Conservation (phyloP, 441 rosid species). For the Francoa sonchifolia region DNA sequence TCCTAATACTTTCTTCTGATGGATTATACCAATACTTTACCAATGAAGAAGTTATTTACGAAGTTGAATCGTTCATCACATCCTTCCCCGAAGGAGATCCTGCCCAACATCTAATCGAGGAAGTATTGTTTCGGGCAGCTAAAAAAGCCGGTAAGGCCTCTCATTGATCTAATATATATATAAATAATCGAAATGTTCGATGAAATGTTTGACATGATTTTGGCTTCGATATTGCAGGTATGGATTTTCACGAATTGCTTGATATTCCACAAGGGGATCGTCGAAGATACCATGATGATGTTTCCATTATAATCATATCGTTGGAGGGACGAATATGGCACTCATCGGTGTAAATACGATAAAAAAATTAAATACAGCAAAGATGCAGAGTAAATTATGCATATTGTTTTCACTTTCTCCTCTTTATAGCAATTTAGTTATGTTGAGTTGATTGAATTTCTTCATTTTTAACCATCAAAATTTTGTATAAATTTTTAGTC, state of each 20-base stretch:
- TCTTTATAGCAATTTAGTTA: too few species aligned
- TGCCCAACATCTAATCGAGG: conserved; percentile 54
- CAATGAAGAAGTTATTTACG: conserved; percentile 42
- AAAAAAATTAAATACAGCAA: too few species aligned
- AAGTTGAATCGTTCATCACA: conserved; percentile 40
- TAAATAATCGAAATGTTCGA: too few species aligned
- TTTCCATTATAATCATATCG: conserved; percentile 51
- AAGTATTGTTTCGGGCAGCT: conserved; percentile 54
- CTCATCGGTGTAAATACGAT: conserved; percentile 40
- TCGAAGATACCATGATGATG: conserved; percentile 61
- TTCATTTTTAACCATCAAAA: too few species aligned
- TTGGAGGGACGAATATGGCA: conserved; percentile 65
- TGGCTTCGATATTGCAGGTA: conserved; percentile 21
- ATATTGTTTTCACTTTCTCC: too few species aligned
- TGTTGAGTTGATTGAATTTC: too few species aligned
- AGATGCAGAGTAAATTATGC: too few species aligned
- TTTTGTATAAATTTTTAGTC: too few species aligned
- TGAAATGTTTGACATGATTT: too few species aligned
- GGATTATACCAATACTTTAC: conserved; percentile 57
- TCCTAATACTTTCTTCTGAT: conserved; percentile 50
- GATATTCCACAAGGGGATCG: conserved; percentile 69
- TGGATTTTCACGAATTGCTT: conserved; percentile 53
- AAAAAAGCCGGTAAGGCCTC: conserved; percentile 40
- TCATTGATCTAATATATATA: too few species aligned
- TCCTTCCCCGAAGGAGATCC: conserved; percentile 62